phyloP scores from a whole-genome alignment of 257 asterid genomes.

The Verbena officinalis region DNA sequence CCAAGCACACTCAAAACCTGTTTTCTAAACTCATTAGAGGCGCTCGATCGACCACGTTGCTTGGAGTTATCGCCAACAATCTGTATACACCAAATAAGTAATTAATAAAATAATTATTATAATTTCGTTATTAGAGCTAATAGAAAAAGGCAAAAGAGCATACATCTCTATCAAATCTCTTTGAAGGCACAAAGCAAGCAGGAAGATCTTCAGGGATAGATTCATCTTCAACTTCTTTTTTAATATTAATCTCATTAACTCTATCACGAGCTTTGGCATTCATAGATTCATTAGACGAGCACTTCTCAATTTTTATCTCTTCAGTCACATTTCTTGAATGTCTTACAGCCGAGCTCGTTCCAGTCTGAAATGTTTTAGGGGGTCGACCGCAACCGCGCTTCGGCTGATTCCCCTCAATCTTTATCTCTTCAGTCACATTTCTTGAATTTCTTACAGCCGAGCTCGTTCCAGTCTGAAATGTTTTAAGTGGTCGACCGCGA shows the following conservation, averaged over 20 bases:
- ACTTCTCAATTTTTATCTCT: neutral
- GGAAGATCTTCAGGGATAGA: too few species aligned
- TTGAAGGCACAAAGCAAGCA: conserved; percentile 31
- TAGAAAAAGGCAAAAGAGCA: neutral
- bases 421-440: too few species aligned
- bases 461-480: neutral
- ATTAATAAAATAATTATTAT: neutral
- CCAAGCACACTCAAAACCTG: conserved; percentile 31
- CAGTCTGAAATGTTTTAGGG: too few species aligned
- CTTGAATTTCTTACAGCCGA: neutral
- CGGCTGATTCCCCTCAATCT: too few species aligned
- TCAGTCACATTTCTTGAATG: neutral
- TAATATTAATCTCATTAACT: neutral
- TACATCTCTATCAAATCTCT: conserved; percentile 13
- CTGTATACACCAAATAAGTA: conserved; percentile 26
- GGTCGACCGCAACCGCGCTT: too few species aligned
- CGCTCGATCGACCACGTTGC: conserved; percentile 3
- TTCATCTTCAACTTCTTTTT: conserved; percentile 11
- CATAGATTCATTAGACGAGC: neutral
- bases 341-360: neutral
- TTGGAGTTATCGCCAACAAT: conserved; percentile 1
- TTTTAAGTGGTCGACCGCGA: too few species aligned
- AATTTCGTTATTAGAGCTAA: too few species aligned
- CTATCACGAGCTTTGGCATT: neutral
- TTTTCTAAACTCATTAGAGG: conserved; percentile 28